Base-by-base conservation (phyloP, 2,329 filamentous ascomycete genomes). In the Fusarium sp. region DNA sequence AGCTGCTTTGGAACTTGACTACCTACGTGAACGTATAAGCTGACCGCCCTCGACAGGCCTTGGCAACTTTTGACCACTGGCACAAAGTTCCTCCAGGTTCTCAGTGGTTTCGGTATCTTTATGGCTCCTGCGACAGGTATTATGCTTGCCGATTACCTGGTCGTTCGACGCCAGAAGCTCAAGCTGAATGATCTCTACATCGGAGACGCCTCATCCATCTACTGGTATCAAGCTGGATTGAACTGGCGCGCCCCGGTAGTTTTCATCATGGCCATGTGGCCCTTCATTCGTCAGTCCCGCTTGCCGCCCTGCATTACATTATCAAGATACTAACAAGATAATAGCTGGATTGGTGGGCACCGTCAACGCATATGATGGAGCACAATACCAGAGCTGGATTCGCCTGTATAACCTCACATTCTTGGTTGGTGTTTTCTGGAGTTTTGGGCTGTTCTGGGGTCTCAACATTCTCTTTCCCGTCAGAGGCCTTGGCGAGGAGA, bases 121-220 rank as follows among this genome's bases (percentile, higher is more conserved):
- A 36, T 74, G 42, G 72, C 69, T 29, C 72, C 67, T n/a, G 60
- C 68, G 29, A 69, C 65, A 65, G 76, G 76, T 2, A 74, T 77
- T 50, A 74, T 77, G 72, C 68, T 77, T 36, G 72, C 71, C 7
- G 76, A 78, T 51, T 78, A 77, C 59, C 73, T 73, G 25, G 10
- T 75, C 11, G 44, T 77, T 33, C 78, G 80, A 18, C 73, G 75
- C 7, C 76, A 77, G 54, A 77, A 77, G 57, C 73, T 81, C 51
- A 77, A 80, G 62, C 69, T 81, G 25, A 77, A 76, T 10, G 78
- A 80, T 44, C 63, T 82, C 9, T 82, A 82, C 64, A 44, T 65
- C 34, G 67, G 68, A 53, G 68, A 73, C 8, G 69, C 67, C 5
- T 72, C 78, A 16, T 78, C 77, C 2, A 78, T 78, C 11, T 83